Evolutionary conservation across 148 eudicot species (phyloP).

Genomic region (Vaccinium corymbosum): DNA sequence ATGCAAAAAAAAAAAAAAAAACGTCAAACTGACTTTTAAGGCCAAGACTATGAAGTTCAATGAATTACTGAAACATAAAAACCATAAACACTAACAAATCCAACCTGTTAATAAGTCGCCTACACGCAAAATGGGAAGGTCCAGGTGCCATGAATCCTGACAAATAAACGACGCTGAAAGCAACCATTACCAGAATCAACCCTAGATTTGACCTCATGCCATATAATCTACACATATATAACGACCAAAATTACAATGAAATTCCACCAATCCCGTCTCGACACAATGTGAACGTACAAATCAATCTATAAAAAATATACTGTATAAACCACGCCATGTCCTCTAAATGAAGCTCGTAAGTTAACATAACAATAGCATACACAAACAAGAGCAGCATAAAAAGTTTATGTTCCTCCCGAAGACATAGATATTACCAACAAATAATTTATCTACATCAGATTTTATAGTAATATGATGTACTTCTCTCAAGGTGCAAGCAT

Average conservation of each 20-base stretch:
- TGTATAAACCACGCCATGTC: not conserved
- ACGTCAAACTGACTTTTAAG: too few relatives aligned
- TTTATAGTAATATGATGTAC: not conserved
- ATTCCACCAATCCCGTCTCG: not conserved
- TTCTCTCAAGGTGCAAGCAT: not conserved
- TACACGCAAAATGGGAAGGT: not conserved
- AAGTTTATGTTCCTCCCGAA: not conserved
- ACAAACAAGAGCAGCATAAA: constrained; percentile 11
- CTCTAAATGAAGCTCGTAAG: not conserved
- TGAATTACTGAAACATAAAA: too few relatives aligned
- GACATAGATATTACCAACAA: not conserved
- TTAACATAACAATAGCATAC: not conserved
- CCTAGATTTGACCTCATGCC: not conserved
- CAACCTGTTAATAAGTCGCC: not conserved
- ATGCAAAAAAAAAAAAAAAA: too few relatives aligned
- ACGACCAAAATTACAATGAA: not conserved
- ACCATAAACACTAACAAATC: not conserved
- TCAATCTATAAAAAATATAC: not conserved
- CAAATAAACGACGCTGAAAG: not conserved
- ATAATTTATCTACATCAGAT: constrained; percentile 11
- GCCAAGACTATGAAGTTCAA: too few relatives aligned
- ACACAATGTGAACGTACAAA: not conserved
- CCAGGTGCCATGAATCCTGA: not conserved
- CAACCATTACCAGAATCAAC: not conserved
- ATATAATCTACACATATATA: not conserved